A percentile compares a stretch with the other conserved stretches of the same genome.
phyloP scores from a whole-genome alignment of 164 flowering plant species.

The Tinospora cordifolia region DNA sequence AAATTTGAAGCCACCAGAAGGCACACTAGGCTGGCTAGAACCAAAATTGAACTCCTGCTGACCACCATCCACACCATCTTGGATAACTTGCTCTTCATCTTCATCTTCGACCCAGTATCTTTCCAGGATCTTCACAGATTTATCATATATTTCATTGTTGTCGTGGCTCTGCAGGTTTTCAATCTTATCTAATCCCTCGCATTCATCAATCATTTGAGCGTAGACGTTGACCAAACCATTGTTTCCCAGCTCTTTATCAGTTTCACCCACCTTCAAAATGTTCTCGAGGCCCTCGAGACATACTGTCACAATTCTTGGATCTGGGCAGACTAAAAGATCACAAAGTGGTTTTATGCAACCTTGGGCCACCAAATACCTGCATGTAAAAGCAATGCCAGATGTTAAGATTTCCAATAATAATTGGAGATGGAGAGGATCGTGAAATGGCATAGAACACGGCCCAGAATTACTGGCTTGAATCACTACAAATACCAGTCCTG shows the following conservation, averaged over 20 bases:
- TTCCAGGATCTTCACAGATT: conserved; percentile 59
- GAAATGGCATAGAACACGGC: too few species aligned
- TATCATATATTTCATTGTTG: conserved; percentile 61
- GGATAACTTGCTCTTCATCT: conserved; percentile 38
- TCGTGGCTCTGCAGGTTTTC: conserved; percentile 63
- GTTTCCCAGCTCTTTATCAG: conserved; percentile 43
- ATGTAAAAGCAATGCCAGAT: conserved; percentile 1
- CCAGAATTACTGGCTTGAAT: too few species aligned
- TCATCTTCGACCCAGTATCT: conserved; percentile 66
- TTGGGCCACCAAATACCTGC: conserved; percentile 51
- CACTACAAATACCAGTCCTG: too few species aligned
- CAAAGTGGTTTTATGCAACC: conserved; percentile 63
- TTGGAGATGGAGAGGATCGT: too few species aligned
- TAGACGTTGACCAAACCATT: conserved; percentile 39
- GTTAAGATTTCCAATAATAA: too few species aligned
- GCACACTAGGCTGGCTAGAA: conserved; percentile 33
- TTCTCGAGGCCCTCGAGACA: conserved; percentile 73
- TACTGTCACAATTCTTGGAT: conserved; percentile 59
- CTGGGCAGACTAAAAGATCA: conserved; percentile 61
- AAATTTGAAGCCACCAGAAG: conserved; percentile 56
- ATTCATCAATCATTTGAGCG: conserved; percentile 53
- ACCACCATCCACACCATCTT: conserved; percentile 28
- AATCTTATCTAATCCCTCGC: conserved; percentile 63
- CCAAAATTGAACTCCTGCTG: conserved; percentile 44
- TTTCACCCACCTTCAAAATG: conserved; percentile 64